Conservation (phyloP, 176 grass and related monocot genomes). For the Sorghum bicolor region Sorghum_bicolor_NCBIv3 NC_012878.2:3352501-3353000, state of each 20-base stretch:
- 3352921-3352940: conserved; percentile 36
- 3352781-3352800: not conserved
- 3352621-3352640: not conserved
- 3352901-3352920: conserved; percentile 40
- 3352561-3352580: conserved; percentile 33
- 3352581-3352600: conserved; percentile 52
- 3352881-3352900: not conserved
- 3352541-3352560: not conserved
- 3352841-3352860: not conserved
- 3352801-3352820: not conserved
- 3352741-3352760: not conserved
- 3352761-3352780: not conserved
- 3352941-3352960: conserved; percentile 16
- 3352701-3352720: conserved; percentile 56
- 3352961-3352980: conserved; percentile 6
- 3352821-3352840: not conserved
- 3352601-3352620: conserved; percentile 19
- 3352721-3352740: conserved; percentile 41
- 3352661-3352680: conserved; percentile 37
- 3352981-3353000: conserved; percentile 40
- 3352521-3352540: not conserved
- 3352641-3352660: conserved; percentile 31
- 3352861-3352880: not conserved
- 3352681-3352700: conserved; percentile 42
- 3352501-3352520: not conserved